Base-by-base conservation (phyloP, 371 early-diverging fungal species). In the Mortierella sp. region DNA sequence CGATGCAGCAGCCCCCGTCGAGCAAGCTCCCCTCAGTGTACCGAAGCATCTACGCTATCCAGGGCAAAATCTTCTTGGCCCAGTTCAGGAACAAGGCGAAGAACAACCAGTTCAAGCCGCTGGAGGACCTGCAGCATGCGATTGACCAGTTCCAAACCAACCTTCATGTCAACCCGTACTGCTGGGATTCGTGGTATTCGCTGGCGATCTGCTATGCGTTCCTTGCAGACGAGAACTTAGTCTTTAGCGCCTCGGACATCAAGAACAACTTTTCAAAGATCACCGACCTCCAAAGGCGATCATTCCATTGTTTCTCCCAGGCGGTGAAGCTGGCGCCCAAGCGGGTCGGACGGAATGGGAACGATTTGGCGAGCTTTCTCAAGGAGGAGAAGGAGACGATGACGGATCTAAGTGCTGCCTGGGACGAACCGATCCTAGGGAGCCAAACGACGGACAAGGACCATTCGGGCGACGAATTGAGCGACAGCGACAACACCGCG, bases 161-260 rank as follows among this genome's bases (percentile, higher is more conserved):
- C 82, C 71, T 94, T 50, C 89, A 89, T 71, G 75, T 94, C 26
- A 92, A 93, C 76, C 95, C 95, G 5, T 73, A 88, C 48, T 90
- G 91, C 72, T 86, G 88, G 61, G 89, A 91, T 61, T 91, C 91
- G 0, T 96, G 96, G 96, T 88, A 91, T 71, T 91, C 92, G 54
- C 83, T 95, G 16, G 96, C 91, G 11, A 78, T 82, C 14, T 92
- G 91, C 51, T 93, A 90, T 76, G 87, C 89, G 72, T 87, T 89
- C 31, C 75, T 93, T 43, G 91, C 94, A 14, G 93, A 94, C 54
- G 95, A 95, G 78, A 91, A 91, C 46, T 76, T 96, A 53, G 89
- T 89, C 11, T 94, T 93, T 90, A 94, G 91, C 79, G 95, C 96
- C 0, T 82, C 83, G 13, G 92, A 94, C 53, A 93, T 96, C 67